Percentiles rank a stretch among this genome's conserved stretches.
phyloP scores from a whole-genome alignment of 352 stramenopile species.

The Ophiocytium majus region DNA sequence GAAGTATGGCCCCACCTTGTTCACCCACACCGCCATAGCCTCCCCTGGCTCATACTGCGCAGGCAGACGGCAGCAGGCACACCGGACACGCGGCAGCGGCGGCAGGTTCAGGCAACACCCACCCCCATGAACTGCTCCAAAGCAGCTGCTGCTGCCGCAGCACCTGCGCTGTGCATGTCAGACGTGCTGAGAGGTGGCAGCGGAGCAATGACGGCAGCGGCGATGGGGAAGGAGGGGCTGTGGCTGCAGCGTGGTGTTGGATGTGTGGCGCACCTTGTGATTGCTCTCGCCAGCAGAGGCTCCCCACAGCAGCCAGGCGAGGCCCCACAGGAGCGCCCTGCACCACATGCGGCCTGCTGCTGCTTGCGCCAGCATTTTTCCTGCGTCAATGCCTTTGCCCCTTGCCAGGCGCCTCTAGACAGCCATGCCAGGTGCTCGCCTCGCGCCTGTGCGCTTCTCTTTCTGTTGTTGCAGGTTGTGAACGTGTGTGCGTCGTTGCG shows the following conservation, averaged over 20 bases:
- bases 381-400: too few relatives aligned
- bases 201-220: background rate
- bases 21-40: constrained; percentile 87
- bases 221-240: background rate
- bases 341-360: too few relatives aligned
- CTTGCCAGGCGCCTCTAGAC: too few relatives aligned
- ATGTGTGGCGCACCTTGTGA: background rate
- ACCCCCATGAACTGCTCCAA: background rate
- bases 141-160: background rate
- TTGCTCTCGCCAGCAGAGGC: background rate
- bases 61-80: too few relatives aligned
- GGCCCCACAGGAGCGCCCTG: too few relatives aligned
- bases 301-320: too few relatives aligned
- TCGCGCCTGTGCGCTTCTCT: too few relatives aligned
- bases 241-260: background rate
- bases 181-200: background rate
- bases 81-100: too few relatives aligned
- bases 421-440: too few relatives aligned
- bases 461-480: too few relatives aligned
- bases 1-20: constrained; percentile 94
- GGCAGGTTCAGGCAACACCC: background rate
- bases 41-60: constrained; percentile 37
- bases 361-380: too few relatives aligned
- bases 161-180: background rate
- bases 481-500: too few relatives aligned